Evolutionary conservation across 805 yeast genomes (phyloP), one percentile per base, ranked within the genome.

Genomic region (Pichia deserticola): DNA sequence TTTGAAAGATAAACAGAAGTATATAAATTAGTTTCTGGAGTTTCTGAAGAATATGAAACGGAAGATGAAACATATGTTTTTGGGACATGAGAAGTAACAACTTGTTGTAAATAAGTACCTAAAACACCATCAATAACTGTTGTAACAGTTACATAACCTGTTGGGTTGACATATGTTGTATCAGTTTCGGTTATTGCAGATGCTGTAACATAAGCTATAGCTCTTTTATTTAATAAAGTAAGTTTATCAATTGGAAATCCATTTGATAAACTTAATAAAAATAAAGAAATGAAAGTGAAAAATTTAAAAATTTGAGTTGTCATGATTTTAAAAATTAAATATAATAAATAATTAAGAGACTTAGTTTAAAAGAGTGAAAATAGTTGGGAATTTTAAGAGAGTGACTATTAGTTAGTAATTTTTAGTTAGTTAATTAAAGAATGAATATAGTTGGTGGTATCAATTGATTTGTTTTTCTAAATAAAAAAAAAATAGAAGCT

Each of bases 71-170:
- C 63, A 20, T 45, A 48, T 12, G 62, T 59, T 35, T 42, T 41
- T 3, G 59, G 50, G n/a, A 54, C 44, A 12, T 62, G 57, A 9
- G 68, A 63, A 45, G 70, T 66, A 48, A 60, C 58, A 7, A 65
- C 60, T 28, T 57, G 45, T 54, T 57, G 54, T 28, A 57, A 33
- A 36, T 43, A 57, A 15, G 60, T 57, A 32, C 60, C 60, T 25
- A 45, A 38, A 27, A 48, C 50, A 38, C 60, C 60, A 44, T 54
- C 35, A 6, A 57, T 42, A 38, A 42, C 51, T 7, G 58, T 57
- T 13, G 60, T 56, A 27, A 53, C 58, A 4, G 62, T 59, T 25
- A 38, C 32, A n/a, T 51, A 52, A 7, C 50, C 53, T n/a, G 52
- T 42, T 15, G 57, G 56, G 25, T 54, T 44, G 12, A 52, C 55